A percentile compares a stretch with the other conserved stretches of the same genome.
Conservation (phyloP, 768 basidiomycete genomes). For the Pleurotus pulmonarius region DNA sequence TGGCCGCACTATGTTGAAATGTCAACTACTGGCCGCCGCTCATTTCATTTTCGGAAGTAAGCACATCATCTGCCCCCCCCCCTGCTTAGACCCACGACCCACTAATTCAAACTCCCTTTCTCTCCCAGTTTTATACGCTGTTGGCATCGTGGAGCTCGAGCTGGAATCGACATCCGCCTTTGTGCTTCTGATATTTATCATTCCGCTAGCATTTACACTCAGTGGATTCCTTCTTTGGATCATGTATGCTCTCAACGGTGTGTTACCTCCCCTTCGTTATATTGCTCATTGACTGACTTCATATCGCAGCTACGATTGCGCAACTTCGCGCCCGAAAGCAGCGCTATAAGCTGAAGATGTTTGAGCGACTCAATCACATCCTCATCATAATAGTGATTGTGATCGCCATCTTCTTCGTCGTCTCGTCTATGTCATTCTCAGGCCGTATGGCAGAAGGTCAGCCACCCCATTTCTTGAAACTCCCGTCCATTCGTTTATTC, state of each 20-base stretch:
- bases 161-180: constrained; percentile 88
- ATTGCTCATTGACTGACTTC: background rate
- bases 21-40: constrained; percentile 73
- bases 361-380: constrained; percentile 80
- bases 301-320: constrained; percentile 69
- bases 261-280: constrained; percentile 8
- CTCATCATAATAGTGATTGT: constrained; percentile 78
- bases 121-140: constrained; percentile 75
- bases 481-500: background rate
- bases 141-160: constrained; percentile 92
- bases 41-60: constrained; percentile 95
- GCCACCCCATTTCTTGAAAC: constrained; percentile 4
- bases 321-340: constrained; percentile 87
- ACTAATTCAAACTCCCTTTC: background rate
- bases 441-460: constrained; percentile 87
- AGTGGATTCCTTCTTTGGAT: constrained; percentile 97
- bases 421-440: constrained; percentile 89
- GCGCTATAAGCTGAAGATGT: constrained; percentile 85
- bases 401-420: constrained; percentile 86
- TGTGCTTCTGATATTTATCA: constrained; percentile 82
- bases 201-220: constrained; percentile 93
- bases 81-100: background rate
- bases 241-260: constrained; percentile 84
- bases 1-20: constrained; percentile 79
- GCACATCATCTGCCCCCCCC: constrained; percentile 18